Base-by-base conservation (phyloP, 169 alveolate genomes). In the Theileria parva region DNA sequence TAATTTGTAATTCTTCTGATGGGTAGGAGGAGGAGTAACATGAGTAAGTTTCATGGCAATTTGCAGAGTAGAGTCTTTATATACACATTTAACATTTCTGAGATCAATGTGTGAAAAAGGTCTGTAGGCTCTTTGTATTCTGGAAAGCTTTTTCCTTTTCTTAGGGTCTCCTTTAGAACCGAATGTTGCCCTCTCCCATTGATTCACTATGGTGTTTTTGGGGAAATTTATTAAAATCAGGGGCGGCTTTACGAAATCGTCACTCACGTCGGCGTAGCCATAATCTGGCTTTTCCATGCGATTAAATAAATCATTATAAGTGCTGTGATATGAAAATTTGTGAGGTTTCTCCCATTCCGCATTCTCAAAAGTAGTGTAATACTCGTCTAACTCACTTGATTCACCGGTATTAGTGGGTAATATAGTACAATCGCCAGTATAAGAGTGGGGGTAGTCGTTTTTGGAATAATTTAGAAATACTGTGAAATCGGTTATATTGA, bases 101-200 rank as follows among this genome's bases (percentile, higher is more conserved):
- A 83, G 75, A 61, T 83, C 89, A 30, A 83, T 17, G 67, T 76
- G 77, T 3, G 89, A 28, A 53, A 83, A 83, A 19, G 89, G 89
- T 30, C 89, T 50, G 55, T 83, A 83, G 0, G 89, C 79, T 15
- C 89, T 77, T 57, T 83, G 89, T 48, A 83, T 83, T n/a, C 89
- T 7, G 50, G 53, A 57, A 53, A 13, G 34, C 23, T 70, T 1
- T 60, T 70, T 63, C 5, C 70, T 73, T n/a, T 70, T 70, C 8
- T 74, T 63, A n/a, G 86, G 81, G 59, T 77, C 86, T 0, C 86
- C 44, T 63, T 66, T 83, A 23, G 81, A 73, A 3, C 86, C 83
- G 25, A 83, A 83, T 1, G 81, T 83, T 17, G 28, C 79, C 64
- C 77, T 44, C 55, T 83, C 89, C 59, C 77, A 83, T 63, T 83